phyloP scores from a whole-genome alignment of 2,329 filamentous ascomycete genomes.

The Claviceps sp. region DNA sequence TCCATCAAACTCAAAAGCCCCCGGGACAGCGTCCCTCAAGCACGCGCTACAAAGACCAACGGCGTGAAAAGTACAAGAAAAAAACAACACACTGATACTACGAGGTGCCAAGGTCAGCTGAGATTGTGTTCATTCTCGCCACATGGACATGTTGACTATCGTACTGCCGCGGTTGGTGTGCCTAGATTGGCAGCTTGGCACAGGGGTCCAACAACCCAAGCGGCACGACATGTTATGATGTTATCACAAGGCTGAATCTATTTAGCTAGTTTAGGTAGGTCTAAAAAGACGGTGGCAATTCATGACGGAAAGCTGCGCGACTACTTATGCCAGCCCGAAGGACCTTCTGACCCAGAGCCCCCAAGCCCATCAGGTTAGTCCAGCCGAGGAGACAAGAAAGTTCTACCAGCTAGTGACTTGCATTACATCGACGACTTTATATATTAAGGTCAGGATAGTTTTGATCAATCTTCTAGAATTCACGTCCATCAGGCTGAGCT shows the following conservation, averaged over 20 bases:
- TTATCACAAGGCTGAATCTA: not conserved
- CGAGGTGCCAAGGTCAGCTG: not conserved
- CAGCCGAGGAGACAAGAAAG: not conserved
- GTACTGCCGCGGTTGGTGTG: not conserved
- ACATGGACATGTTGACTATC: not conserved
- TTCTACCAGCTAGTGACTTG: not conserved
- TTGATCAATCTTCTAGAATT: not conserved
- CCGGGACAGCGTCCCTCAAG: not conserved
- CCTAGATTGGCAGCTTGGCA: not conserved
- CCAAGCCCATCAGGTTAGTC: not conserved
- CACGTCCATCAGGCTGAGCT: not conserved
- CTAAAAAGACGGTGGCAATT: not conserved
- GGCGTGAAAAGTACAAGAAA: not conserved
- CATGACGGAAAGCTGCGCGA: not conserved
- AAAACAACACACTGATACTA: not conserved
- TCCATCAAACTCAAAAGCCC: not conserved
- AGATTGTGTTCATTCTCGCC: not conserved
- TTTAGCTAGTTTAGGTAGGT: not conserved
- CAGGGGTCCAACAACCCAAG: not conserved
- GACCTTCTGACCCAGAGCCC: not conserved
- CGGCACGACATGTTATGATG: not conserved
- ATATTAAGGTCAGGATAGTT: not conserved
- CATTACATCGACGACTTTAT: not conserved
- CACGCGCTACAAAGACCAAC: not conserved
- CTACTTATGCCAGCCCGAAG: not conserved